phyloP scores from a whole-genome alignment of 2,329 filamentous ascomycete genomes.

The Xylariaceae sp. region DNA sequence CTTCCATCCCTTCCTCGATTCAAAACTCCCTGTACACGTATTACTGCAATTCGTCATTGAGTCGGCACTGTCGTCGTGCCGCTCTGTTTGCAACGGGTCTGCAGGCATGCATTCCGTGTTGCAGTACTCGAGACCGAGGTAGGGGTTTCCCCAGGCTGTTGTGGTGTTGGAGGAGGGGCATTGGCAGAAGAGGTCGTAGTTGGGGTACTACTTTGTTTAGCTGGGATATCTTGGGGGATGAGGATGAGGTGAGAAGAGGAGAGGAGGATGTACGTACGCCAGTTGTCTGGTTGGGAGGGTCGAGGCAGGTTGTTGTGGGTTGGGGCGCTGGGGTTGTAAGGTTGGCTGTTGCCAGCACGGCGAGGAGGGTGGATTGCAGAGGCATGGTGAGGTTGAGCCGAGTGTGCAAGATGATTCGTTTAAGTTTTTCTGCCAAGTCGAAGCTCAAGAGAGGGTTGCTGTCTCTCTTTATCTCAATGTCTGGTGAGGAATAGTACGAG shows the following conservation, averaged over 20 bases:
- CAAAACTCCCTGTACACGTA: constrained; percentile 17
- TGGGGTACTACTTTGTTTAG: constrained; percentile 20
- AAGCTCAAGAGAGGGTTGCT: no score
- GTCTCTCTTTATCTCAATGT: no score
- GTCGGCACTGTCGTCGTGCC: constrained; percentile 20
- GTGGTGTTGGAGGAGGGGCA: constrained; percentile 20
- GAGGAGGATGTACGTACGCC: background rate
- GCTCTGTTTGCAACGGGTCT: constrained; percentile 16
- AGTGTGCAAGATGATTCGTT: no score
- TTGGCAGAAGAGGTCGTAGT: constrained; percentile 26
- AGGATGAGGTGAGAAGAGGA: background rate
- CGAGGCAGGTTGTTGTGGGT: constrained; percentile 7
- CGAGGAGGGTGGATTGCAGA: background rate
- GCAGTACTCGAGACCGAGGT: constrained; percentile 24
- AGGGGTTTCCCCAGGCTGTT: constrained; percentile 23
- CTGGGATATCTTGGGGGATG: constrained; percentile 1
- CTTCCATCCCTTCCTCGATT: no score
- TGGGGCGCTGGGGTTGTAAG: background rate
- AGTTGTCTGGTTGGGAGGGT: constrained; percentile 13
- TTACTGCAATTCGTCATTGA: constrained; percentile 20
- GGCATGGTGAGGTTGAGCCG: background rate
- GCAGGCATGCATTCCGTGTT: constrained; percentile 23
- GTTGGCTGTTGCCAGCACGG: background rate
- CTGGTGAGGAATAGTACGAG: no score
- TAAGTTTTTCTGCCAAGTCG: no score